Evolutionary conservation across 306 rosid genomes (phyloP).

Genomic region (Alnus glutinosa): DNA sequence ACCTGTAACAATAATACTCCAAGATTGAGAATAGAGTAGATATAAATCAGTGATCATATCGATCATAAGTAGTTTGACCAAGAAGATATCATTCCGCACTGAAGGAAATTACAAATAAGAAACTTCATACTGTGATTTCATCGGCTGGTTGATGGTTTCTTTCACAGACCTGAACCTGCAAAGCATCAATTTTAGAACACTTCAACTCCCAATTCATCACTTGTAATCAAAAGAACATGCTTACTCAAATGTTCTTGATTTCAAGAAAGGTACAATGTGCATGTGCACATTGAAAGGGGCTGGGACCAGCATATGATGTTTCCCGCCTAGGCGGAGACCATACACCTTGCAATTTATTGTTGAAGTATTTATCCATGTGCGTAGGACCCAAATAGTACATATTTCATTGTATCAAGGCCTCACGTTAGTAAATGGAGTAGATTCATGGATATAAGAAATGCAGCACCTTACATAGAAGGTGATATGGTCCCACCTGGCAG

Average conservation of each 20-base stretch:
- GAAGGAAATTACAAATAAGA: conserved; percentile 17
- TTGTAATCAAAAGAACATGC: background rate
- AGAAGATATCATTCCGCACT: conserved; percentile 8
- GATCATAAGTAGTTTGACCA: background rate
- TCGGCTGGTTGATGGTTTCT: conserved; percentile 97
- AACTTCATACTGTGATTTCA: conserved; percentile 70
- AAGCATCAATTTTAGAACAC: conserved; percentile 18
- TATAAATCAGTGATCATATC: background rate
- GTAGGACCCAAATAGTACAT: background rate
- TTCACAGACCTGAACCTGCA: conserved; percentile 92
- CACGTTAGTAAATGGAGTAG: background rate
- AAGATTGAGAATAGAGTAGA: conserved; percentile 16
- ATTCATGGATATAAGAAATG: background rate
- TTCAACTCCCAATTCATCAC: conserved; percentile 10
- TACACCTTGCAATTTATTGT: background rate
- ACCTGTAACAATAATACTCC: conserved; percentile 53
- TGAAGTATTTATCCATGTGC: background rate
- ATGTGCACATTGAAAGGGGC: background rate
- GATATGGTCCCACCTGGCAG: background rate
- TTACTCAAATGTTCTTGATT: background rate
- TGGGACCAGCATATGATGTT: background rate
- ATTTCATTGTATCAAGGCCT: background rate
- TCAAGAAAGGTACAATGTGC: background rate
- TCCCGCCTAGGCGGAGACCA: background rate
- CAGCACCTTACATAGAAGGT: background rate